Evolutionary conservation across 371 early-diverging fungal species (phyloP).

Genomic region (Apophysomyces elegans): DNA sequence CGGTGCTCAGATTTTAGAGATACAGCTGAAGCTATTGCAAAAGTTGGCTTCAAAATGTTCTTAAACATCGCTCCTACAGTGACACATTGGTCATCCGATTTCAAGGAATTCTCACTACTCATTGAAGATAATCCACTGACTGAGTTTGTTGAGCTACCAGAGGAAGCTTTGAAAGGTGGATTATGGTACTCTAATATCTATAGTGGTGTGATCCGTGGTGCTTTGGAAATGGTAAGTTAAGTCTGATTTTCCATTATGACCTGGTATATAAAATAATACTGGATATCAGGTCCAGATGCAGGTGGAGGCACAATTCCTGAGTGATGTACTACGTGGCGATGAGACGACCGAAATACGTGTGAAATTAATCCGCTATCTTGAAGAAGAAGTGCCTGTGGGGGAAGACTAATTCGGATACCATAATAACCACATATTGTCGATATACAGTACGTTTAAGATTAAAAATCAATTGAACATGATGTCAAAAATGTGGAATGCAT

Average conservation of each 20-base stretch:
- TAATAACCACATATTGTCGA: neutral
- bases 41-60: conserved; percentile 97
- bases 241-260: neutral
- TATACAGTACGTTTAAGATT: no score
- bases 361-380: conserved; percentile 82
- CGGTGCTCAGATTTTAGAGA: conserved; percentile 91
- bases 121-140: conserved; percentile 95
- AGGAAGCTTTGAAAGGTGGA: conserved; percentile 78
- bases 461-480: no score
- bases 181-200: conserved; percentile 96
- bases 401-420: conserved; percentile 72
- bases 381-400: conserved; percentile 94
- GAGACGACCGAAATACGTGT: conserved; percentile 91
- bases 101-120: conserved; percentile 86
- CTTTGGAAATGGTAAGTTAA: conserved; percentile 87
- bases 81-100: conserved; percentile 80
- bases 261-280: neutral
- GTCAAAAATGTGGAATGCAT: no score
- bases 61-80: conserved; percentile 88
- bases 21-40: conserved; percentile 92
- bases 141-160: conserved; percentile 87
- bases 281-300: conserved; percentile 81
- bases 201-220: conserved; percentile 93
- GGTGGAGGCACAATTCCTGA: conserved; percentile 84
- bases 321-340: conserved; percentile 88